phyloP scores from a whole-genome alignment of 495 filamentous ascomycete species.

The Hypoxylon rickii region DNA sequence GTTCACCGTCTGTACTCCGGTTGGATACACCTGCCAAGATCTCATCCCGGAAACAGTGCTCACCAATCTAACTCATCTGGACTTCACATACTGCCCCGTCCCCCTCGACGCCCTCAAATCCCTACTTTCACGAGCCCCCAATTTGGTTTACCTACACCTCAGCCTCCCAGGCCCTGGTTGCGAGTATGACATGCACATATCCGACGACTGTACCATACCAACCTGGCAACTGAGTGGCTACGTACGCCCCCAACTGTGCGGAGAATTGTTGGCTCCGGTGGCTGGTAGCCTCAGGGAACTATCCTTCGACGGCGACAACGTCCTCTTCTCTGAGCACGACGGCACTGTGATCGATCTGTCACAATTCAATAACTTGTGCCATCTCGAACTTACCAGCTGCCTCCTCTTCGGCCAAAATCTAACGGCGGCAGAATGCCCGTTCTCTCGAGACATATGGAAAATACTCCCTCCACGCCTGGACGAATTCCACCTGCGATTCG shows the following conservation, averaged over 20 bases:
- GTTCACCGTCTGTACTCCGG: not conserved
- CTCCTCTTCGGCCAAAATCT: slow-evolving; percentile 2
- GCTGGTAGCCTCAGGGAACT: not conserved
- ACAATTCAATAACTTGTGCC: not conserved
- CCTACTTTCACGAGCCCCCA: slow-evolving; percentile 5
- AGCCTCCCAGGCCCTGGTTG: not conserved
- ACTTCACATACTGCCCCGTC: not conserved
- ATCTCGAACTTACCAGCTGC: not conserved
- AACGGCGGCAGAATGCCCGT: not conserved
- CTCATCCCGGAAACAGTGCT: not conserved
- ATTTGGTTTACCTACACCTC: not conserved
- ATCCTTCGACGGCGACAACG: not conserved
- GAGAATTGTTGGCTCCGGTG: not conserved
- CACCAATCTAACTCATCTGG: not conserved
- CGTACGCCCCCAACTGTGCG: slow-evolving; percentile 5
- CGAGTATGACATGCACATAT: not conserved
- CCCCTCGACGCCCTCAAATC: not conserved
- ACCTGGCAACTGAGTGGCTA: slow-evolving; percentile 1
- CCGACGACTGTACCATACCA: not conserved
- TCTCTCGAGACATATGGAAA: not conserved
- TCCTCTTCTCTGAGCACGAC: slow-evolving; percentile 1
- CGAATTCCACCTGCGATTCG: not conserved
- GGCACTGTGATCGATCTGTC: slow-evolving; percentile 12
- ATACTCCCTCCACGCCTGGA: slow-evolving; percentile 11
- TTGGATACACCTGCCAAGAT: not conserved